Evolutionary conservation across 352 stramenopile species (phyloP).

Genomic region (Vaucheria bursata): DNA sequence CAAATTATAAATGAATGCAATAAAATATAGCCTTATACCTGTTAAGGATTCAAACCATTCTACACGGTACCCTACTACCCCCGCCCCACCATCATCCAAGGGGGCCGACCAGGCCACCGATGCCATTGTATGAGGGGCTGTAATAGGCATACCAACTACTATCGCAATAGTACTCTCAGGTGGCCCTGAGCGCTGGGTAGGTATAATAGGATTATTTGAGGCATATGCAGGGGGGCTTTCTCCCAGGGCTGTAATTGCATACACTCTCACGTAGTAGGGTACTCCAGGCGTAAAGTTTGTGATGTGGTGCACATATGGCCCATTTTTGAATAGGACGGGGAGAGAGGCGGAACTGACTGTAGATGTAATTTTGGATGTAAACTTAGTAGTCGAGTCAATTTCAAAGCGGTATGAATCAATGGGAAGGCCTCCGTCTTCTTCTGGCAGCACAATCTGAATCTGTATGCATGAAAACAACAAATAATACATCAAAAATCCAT

Average conservation of each 20-base stretch:
- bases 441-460: slow-evolving; percentile 38
- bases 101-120: slow-evolving; percentile 63
- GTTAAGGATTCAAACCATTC: slow-evolving; percentile 70
- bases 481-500: no score
- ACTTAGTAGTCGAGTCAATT: slow-evolving; percentile 69
- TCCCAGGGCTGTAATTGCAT: slow-evolving; percentile 48
- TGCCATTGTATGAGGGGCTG: slow-evolving; percentile 9
- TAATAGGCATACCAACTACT: neutral
- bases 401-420: slow-evolving; percentile 71
- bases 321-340: slow-evolving; percentile 56
- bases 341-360: slow-evolving; percentile 50
- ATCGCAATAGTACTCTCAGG: slow-evolving; percentile 17
- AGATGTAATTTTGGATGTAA: slow-evolving; percentile 28
- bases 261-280: slow-evolving; percentile 73
- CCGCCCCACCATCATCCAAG: slow-evolving; percentile 55
- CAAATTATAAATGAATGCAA: no score
- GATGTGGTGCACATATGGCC: slow-evolving; percentile 62
- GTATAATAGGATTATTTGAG: slow-evolving; percentile 34
- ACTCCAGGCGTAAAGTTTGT: slow-evolving; percentile 60
- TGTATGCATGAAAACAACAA: slow-evolving; percentile 7
- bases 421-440: slow-evolving; percentile 53
- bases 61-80: slow-evolving; percentile 64
- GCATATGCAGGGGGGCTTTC: slow-evolving; percentile 17
- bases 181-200: slow-evolving; percentile 25
- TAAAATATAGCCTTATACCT: no score